Base-by-base conservation (phyloP, 2,329 filamentous ascomycete genomes). In the Lecanosticta acicola region DNA sequence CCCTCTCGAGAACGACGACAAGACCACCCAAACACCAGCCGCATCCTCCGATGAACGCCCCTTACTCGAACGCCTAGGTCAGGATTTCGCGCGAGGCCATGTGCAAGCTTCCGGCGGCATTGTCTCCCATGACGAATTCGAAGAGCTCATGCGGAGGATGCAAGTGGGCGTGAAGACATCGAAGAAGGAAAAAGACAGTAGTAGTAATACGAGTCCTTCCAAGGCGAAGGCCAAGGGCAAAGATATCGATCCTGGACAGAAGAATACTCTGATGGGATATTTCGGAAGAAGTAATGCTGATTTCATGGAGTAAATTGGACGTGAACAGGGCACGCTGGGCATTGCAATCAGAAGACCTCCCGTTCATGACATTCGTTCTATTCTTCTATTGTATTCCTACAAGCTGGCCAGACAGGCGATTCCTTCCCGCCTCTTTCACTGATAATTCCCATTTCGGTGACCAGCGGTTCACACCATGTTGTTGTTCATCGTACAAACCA, bases 41-140 rank as follows among this genome's bases (percentile, higher is more conserved):
- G 10, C 21, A 9, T n/a, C n/a, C n/a, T n/a, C n/a, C 7, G 32
- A 34, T 3, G 42, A 41, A 35, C 40, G 26, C 19, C 55, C 66
- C 17, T 50, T 77, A 33, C 59, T 68, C 3, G 68, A 75, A 43
- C 64, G 80, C 11, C 58, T 84, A 9, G 81, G 82, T 0, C 75
- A 80, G 39, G 80, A 74, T 19, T 85, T 85, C 57, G 82, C 81
- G 0, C 71, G 76, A 42, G 82, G 83, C 0, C 82, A 85, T 51
- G 83, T 80, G 49, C 80, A 84, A 57, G 82, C 81, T 0, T 82
- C 78, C 39, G 82, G 82, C 1, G 83, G 82, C 0, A 80, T 83
- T 37, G 77, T 85, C 0, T 71, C 72, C 0, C 71, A 65, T 9
- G 72, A 70, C 1, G 79, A 82, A 48, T 85, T 85, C 60, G 80